phyloP scores from a whole-genome alignment of 257 asterid species.

The Nicotiana noctiflora region DNA sequence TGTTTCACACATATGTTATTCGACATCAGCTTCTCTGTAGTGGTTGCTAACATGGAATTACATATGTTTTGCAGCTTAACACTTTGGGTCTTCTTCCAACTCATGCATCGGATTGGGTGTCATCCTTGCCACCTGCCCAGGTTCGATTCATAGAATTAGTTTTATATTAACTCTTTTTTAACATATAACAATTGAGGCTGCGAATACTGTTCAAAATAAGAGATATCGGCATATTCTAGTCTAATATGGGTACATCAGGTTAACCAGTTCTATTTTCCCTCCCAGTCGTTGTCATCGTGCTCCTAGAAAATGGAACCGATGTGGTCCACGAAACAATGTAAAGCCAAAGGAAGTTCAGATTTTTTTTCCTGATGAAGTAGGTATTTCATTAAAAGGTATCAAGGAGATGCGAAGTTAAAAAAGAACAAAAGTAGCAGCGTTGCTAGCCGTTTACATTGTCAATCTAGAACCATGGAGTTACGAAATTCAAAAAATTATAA shows the following conservation, averaged over 20 bases:
- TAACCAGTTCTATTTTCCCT: not conserved
- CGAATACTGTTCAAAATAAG: not conserved
- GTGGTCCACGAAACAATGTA: not conserved
- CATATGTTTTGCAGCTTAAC: slow-evolving; percentile 58
- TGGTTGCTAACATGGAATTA: not conserved
- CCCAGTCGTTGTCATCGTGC: not conserved
- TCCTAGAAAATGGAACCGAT: not conserved
- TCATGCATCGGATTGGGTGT: slow-evolving; percentile 94
- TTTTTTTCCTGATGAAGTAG: not conserved
- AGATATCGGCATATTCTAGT: not conserved
- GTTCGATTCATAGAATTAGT: slow-evolving; percentile 25
- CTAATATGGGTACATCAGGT: not conserved
- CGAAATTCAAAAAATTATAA: too few relatives aligned
- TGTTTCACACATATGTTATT: not conserved
- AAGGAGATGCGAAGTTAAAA: not conserved
- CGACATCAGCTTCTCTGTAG: not conserved
- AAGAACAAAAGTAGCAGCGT: not conserved
- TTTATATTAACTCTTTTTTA: not conserved
- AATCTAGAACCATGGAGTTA: not conserved
- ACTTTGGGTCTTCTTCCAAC: slow-evolving; percentile 98
- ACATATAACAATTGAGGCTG: not conserved
- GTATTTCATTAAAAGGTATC: not conserved
- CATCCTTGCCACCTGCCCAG: slow-evolving; percentile 98
- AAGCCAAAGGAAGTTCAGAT: not conserved
- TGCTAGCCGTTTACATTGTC: not conserved